A percentile compares a stretch with the other conserved stretches of the same genome.
Conservation (phyloP, 2,329 filamentous ascomycete species). For the Cladophialophora yegresii region DNA sequence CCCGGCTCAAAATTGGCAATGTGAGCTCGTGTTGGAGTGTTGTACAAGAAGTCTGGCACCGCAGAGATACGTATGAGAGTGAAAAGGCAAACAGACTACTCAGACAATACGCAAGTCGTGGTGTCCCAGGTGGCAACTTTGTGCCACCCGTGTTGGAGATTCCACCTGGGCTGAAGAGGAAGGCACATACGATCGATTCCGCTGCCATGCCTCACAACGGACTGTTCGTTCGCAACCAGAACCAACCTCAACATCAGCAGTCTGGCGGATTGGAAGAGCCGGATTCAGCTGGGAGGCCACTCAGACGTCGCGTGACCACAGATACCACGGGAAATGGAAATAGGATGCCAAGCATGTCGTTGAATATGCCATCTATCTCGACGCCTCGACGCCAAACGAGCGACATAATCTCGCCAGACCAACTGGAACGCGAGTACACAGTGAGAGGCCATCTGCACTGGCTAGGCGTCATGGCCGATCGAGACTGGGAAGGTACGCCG, state of each 20-base stretch:
- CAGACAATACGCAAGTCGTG: slow-evolving; percentile 51
- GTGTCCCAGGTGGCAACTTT: slow-evolving; percentile 27
- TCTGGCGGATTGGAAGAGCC: slow-evolving; percentile 5
- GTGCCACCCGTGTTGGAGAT: slow-evolving; percentile 28
- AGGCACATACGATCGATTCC: slow-evolving; percentile 17
- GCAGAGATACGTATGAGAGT: slow-evolving; percentile 58
- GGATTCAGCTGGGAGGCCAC: slow-evolving; percentile 10
- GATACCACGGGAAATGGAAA: slow-evolving; percentile 7
- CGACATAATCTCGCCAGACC: slow-evolving; percentile 39
- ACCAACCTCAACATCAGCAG: slow-evolving; percentile 5
- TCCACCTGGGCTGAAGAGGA: slow-evolving; percentile 31
- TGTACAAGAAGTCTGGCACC: slow-evolving; percentile 66
- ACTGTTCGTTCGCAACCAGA: slow-evolving; percentile 10
- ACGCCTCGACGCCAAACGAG: slow-evolving; percentile 36
- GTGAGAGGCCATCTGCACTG: slow-evolving; percentile 68
- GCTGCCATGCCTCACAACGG: slow-evolving; percentile 9
- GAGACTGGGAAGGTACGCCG: slow-evolving; percentile 67
- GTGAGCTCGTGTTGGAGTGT: slow-evolving; percentile 67
- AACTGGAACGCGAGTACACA: slow-evolving; percentile 60
- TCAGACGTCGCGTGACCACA: slow-evolving; percentile 22
- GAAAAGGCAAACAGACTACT: slow-evolving; percentile 44
- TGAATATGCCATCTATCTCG: slow-evolving; percentile 8
- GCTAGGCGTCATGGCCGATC: slow-evolving; percentile 71
- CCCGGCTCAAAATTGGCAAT: slow-evolving; percentile 66
- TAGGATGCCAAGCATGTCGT: slow-evolving; percentile 1